Percentiles rank a stretch among this genome's conserved stretches.
phyloP scores from a whole-genome alignment of 371 early-diverging fungal species.

The Mortierella sp. region DNA sequence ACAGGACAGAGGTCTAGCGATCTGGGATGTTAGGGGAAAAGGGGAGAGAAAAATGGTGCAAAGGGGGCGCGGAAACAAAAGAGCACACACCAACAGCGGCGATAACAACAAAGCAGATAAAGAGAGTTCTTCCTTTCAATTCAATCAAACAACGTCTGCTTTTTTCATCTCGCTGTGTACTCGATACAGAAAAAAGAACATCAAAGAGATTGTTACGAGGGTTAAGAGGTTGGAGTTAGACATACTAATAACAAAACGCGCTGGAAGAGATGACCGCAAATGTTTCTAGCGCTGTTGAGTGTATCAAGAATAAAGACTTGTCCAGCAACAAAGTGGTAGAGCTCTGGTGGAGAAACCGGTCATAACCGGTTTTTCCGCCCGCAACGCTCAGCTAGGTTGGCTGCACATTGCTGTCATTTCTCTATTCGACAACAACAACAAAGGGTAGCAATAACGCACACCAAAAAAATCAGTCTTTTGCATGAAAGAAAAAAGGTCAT shows the following conservation, averaged over 20 bases:
- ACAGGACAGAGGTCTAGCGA: background rate
- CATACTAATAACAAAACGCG: too few species aligned
- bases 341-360: background rate
- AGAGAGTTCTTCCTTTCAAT: background rate
- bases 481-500: background rate
- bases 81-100: background rate
- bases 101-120: background rate
- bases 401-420: too few species aligned
- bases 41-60: background rate
- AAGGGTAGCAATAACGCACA: background rate
- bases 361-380: background rate
- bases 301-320: background rate
- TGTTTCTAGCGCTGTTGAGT: background rate
- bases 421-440: background rate
- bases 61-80: background rate
- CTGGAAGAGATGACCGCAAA: background rate
- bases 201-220: background rate
- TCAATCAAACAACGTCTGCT: too few species aligned
- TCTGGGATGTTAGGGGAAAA: background rate
- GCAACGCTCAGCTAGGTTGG: background rate
- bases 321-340: background rate
- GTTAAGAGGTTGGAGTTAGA: background rate
- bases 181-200: background rate
- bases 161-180: background rate
- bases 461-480: background rate